phyloP scores from a whole-genome alignment of 768 basidiomycete genomes.

The Tephrocybe sp. region DNA sequence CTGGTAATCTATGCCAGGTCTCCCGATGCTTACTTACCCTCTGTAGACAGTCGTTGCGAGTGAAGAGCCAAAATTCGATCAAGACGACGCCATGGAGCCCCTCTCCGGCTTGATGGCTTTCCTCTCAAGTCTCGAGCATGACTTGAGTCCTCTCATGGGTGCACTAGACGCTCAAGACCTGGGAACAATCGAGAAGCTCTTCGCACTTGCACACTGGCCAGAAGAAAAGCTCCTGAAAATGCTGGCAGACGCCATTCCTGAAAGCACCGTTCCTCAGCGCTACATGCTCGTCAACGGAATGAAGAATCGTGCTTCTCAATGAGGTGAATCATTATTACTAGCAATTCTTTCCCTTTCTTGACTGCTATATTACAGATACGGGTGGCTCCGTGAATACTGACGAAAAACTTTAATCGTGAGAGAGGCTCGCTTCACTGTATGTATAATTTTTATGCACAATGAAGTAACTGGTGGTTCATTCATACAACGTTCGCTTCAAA shows the following conservation, averaged over 20 bases:
- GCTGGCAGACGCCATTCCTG: constrained; percentile 3
- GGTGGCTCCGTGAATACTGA: no score
- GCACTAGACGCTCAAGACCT: constrained; percentile 3
- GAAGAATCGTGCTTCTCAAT: constrained; percentile 2
- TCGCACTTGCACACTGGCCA: constrained; percentile 9
- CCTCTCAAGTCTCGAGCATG: constrained; percentile 2
- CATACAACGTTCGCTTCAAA: no score
- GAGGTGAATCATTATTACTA: background rate
- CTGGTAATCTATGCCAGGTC: no score
- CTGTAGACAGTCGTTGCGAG: no score
- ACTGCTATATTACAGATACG: no score
- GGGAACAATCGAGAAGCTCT: constrained; percentile 2
- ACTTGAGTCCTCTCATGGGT: background rate
- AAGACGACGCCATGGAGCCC: no score
- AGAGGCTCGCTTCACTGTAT: no score
- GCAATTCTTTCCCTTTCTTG: background rate
- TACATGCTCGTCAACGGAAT: constrained; percentile 10
- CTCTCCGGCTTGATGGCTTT: background rate
- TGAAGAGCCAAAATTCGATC: no score
- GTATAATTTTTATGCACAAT: no score
- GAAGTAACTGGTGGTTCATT: no score
- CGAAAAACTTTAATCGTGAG: no score
- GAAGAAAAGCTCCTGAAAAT: background rate
- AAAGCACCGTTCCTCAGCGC: constrained; percentile 1
- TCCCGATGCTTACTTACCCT: no score